Conservation (phyloP, 2,329 filamentous ascomycete genomes). For the Onygena corvina region DNA sequence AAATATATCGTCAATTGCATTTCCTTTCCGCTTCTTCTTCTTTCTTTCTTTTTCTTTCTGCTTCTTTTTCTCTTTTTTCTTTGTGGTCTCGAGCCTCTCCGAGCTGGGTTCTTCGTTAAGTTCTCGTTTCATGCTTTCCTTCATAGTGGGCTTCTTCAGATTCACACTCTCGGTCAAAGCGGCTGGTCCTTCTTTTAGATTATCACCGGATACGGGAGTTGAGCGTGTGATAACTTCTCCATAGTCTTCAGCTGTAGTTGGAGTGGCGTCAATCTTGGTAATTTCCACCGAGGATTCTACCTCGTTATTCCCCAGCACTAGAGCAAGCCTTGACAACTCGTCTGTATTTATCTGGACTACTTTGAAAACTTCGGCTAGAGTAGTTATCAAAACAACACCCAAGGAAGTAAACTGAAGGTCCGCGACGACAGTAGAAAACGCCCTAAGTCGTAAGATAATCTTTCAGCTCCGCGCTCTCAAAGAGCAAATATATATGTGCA, state of each 20-base stretch:
- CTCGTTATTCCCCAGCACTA: background rate
- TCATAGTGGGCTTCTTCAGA: background rate
- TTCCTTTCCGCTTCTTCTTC: slow-evolving; percentile 45
- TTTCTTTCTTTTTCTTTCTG: slow-evolving; percentile 37
- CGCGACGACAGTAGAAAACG: slow-evolving; percentile 56
- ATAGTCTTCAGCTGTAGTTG: slow-evolving; percentile 10
- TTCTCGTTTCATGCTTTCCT: background rate
- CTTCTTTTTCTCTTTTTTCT: background rate
- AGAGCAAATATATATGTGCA: background rate
- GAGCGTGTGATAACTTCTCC: slow-evolving; percentile 9
- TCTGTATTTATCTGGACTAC: slow-evolving; percentile 17
- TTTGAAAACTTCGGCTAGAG: slow-evolving; percentile 48
- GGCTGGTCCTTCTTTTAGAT: background rate
- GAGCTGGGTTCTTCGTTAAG: slow-evolving; percentile 4
- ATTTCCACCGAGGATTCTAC: background rate
- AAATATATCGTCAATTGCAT: slow-evolving; percentile 66
- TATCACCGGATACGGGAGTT: background rate
- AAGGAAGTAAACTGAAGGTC: slow-evolving; percentile 62
- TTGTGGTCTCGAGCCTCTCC: background rate
- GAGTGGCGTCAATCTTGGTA: background rate
- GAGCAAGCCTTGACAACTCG: background rate
- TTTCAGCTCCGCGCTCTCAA: background rate
- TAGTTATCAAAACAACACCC: slow-evolving; percentile 55
- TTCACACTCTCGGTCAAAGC: background rate
- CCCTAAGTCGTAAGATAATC: slow-evolving; percentile 18